Conservation (phyloP, 129 eudicot species). For the Tagetes erecta region DNA sequence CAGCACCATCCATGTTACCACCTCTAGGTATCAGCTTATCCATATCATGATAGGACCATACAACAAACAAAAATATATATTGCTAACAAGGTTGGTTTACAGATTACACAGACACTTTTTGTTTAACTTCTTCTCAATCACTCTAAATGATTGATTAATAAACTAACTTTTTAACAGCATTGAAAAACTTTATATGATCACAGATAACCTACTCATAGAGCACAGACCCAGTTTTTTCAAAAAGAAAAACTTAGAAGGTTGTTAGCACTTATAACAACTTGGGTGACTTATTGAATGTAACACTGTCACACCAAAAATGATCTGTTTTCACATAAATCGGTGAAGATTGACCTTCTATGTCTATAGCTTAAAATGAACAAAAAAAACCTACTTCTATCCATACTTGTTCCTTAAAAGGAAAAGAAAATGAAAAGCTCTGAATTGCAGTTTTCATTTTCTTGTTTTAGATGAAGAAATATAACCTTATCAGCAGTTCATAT, state of each 20-base stretch:
- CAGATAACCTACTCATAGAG: not conserved
- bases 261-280: not conserved
- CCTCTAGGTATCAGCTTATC: not conserved
- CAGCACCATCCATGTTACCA: not conserved
- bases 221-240: not conserved
- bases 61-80: not conserved
- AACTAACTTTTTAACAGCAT: not conserved
- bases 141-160: not conserved
- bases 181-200: not conserved
- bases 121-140: not conserved
- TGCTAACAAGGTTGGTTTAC: constrained; percentile 1
- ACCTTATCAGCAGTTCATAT: not conserved
- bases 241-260: not conserved
- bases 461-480: not conserved
- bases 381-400: not conserved
- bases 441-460: not conserved
- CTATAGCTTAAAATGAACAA: not conserved
- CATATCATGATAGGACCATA: not conserved
- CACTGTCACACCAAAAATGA: not conserved
- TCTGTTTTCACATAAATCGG: not conserved
- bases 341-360: not conserved
- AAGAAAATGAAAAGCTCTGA: not conserved
- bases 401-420: not conserved
- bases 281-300: not conserved
- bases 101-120: not conserved